Conservation (phyloP, 1,284 basidiomycete species). For the Ustilago cynodontis region DNA sequence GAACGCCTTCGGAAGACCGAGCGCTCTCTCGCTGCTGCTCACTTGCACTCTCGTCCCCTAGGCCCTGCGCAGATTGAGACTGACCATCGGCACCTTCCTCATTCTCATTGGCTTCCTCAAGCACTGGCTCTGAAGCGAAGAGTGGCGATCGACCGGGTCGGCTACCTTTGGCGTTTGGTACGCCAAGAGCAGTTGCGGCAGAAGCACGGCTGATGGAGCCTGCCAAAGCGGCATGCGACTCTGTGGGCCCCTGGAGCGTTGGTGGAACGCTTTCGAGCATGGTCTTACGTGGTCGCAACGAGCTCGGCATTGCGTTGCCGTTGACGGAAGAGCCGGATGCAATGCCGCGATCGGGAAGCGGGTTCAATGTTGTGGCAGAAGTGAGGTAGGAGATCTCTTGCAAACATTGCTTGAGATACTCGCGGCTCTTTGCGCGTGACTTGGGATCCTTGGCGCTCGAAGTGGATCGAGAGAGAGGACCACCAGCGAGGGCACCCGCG, state of each 20-base stretch:
- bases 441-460: constrained; percentile 83
- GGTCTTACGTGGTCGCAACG: constrained; percentile 50
- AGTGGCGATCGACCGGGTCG: constrained; percentile 45
- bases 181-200: constrained; percentile 32
- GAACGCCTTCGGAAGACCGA: constrained; percentile 5
- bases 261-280: constrained; percentile 56
- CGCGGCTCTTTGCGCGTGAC: constrained; percentile 90
- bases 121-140: constrained; percentile 46
- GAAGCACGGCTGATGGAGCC: constrained; percentile 40
- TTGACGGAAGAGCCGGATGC: constrained; percentile 32
- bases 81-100: constrained; percentile 11
- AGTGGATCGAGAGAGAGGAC: constrained; percentile 40
- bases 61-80: constrained; percentile 7
- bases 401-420: constrained; percentile 97
- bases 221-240: constrained; percentile 36
- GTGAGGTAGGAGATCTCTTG: constrained; percentile 98
- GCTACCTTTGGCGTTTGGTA: constrained; percentile 35
- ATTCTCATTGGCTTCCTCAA: constrained; percentile 39
- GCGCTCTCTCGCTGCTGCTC: constrained; percentile 13
- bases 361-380: constrained; percentile 95
- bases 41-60: constrained; percentile 14
- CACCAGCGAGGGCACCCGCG: constrained; percentile 25
- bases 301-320: constrained; percentile 31
- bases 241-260: constrained; percentile 19
- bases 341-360: constrained; percentile 73